Evolutionary conservation across 768 basidiomycete species (phyloP), one percentile per base, ranked within the genome.

Genomic region (Suillus ampliporus): DNA sequence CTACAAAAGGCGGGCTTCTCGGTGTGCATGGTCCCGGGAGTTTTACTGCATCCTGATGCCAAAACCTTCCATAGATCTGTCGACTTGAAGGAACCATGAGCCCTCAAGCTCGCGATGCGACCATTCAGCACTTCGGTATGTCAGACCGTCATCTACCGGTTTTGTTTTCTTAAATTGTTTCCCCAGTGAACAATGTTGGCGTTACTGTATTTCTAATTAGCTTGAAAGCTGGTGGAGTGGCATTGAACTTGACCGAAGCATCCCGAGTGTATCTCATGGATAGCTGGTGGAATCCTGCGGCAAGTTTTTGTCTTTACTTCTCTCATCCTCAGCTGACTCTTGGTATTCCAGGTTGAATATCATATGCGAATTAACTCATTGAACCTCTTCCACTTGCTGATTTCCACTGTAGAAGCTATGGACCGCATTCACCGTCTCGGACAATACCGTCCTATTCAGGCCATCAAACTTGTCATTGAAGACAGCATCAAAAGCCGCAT

Each of bases 271-370:
- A 94, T 76, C 84, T 97, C 70, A 97, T 98, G 95, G 97, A 97
- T 73, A 92, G 91, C 67, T 97, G 94, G 94, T 97, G 96, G 96
- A 99, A 99, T 72, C 96, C 96, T 8, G 95, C 95, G n/a, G 92
- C 90, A 57, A 78, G 61, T 76, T 70, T 21, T 15, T 46, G 61
- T 62, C 57, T 21, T 35, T 48, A 38, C 9, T 15, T 51, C 65
- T 21, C 63, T 58, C 31, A 46, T 26, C 57, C 15, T 46, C 44
- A 19, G n/a, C 31, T 60, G 13, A 46, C 37, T 21, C 19, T 23
- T 53, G 26, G n/a, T 4, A 37, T 17, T 38, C 23, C 58, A 86
- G 84, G 89, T 92, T 58, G 92, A 92, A 79, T 94, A 84, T 70
- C 91, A 91, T 92, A 74, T 78, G 91, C 82, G n/a, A 17, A 46